These are phyloP conservation scores for Trypanosoma mega DNA, from an alignment of 208 protist species.

Conservation along the genomic window DNA sequence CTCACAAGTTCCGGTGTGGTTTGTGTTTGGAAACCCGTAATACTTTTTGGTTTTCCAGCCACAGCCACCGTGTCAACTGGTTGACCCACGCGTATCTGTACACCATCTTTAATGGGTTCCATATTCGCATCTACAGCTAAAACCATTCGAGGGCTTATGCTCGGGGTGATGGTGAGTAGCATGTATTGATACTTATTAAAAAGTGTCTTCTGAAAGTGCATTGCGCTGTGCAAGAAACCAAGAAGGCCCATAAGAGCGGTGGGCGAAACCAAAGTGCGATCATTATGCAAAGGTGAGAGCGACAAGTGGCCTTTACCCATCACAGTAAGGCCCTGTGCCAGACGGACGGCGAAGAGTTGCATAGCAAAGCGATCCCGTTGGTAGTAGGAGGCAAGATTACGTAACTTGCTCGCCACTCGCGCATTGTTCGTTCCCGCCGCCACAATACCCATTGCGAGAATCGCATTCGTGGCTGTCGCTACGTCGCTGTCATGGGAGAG, in stretches of 20 bases:
- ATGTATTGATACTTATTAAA: slow-evolving; percentile 97
- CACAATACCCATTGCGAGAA: slow-evolving; percentile 97
- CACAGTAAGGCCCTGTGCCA: slow-evolving; percentile 95
- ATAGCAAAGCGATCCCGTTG: slow-evolving; percentile 89
- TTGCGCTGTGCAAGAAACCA: slow-evolving; percentile 86
- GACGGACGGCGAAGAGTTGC: slow-evolving; percentile 78
- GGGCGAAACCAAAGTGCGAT: slow-evolving; percentile 82
- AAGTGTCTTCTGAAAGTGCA: slow-evolving; percentile 93
- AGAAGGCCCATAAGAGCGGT: slow-evolving; percentile 93
- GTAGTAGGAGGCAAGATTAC: slow-evolving; percentile 97
- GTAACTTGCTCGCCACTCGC: slow-evolving; percentile 93
- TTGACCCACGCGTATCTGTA: slow-evolving; percentile 91
- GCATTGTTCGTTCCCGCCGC: slow-evolving; percentile 98
- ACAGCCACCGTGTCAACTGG: slow-evolving; percentile 97
- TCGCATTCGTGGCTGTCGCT: slow-evolving; percentile 94
- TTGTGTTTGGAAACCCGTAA: slow-evolving; percentile 99
- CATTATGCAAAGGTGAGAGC: slow-evolving; percentile 94
- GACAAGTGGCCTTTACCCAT: slow-evolving; percentile 99
- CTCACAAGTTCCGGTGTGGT: slow-evolving; percentile 98
- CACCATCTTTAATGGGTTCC: slow-evolving; percentile 82
- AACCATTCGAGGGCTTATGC: slow-evolving; percentile 97
- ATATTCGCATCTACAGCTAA: slow-evolving; percentile 96
- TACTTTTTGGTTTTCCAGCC: slow-evolving; percentile 97
- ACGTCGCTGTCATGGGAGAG: slow-evolving; percentile 97
- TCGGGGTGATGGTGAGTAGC: slow-evolving; percentile 91